Evolutionary conservation across 2,329 filamentous ascomycete genomes (phyloP).

Genomic region (Fusarium lyarnte): DNA sequence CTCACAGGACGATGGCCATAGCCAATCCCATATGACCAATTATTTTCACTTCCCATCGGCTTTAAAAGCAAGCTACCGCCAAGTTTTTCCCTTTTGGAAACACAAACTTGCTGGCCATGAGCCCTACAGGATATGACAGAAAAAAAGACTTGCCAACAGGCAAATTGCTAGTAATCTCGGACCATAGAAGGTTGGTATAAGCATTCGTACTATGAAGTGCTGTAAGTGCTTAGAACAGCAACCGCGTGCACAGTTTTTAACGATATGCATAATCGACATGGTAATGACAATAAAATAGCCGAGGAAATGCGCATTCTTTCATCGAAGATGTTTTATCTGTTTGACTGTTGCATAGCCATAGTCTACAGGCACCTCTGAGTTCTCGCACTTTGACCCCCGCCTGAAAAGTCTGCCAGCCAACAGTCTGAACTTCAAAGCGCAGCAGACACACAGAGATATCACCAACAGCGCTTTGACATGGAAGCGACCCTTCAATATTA

Average conservation of each 20-base stretch:
- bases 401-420: neutral
- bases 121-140: no score
- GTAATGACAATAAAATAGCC: neutral
- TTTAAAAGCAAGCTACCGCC: neutral
- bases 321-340: neutral
- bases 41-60: rapidly evolving
- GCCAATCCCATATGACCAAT: neutral
- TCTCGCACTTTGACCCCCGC: neutral
- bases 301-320: neutral
- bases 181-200: neutral
- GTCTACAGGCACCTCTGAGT: no score
- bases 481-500: neutral
- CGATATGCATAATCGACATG: neutral
- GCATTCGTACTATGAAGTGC: neutral
- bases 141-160: neutral
- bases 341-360: neutral
- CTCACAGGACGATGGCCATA: neutral
- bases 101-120: no score
- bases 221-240: neutral
- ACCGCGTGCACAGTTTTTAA: neutral
- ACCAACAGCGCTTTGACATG: neutral
- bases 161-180: neutral
- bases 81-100: neutral
- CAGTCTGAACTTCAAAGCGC: neutral
- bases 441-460: neutral